Evolutionary conservation across 1,284 basidiomycete genomes (phyloP).

Genomic region (Chondrostereum purpureum): DNA sequence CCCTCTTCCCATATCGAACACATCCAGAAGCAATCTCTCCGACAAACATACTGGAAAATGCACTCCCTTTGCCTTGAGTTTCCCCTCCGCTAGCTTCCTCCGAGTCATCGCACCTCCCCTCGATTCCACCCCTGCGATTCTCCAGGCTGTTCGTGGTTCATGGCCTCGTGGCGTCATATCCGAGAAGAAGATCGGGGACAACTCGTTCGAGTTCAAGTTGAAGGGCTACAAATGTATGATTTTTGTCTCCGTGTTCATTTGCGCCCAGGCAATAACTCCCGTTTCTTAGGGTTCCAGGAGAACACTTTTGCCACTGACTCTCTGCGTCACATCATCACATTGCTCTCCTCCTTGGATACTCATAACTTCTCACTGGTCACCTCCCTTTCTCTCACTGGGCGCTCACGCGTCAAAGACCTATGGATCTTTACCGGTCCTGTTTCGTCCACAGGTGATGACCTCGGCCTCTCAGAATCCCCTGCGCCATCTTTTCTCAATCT

Average conservation of each 20-base stretch:
- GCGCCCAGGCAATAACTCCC: constrained; percentile 13
- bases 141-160: constrained; percentile 67
- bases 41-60: constrained; percentile 30
- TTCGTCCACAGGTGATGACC: constrained; percentile 23
- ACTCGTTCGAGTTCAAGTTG: constrained; percentile 71
- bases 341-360: constrained; percentile 59
- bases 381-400: constrained; percentile 60
- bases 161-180: constrained; percentile 74
- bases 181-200: constrained; percentile 67
- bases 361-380: constrained; percentile 63
- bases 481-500: constrained; percentile 20
- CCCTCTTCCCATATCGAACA: constrained; percentile 26
- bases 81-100: constrained; percentile 57
- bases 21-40: constrained; percentile 29
- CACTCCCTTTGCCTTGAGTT: constrained; percentile 67
- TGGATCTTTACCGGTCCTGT: constrained; percentile 69
- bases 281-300: constrained; percentile 64
- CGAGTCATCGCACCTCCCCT: constrained; percentile 70
- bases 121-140: constrained; percentile 67
- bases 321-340: constrained; percentile 61
- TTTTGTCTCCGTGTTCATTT: constrained; percentile 12
- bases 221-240: constrained; percentile 72
- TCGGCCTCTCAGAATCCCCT: constrained; percentile 30
- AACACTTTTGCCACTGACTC: constrained; percentile 73
- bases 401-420: constrained; percentile 67